These are phyloP conservation scores for Coniochaeta sp. DNA, from an alignment of 2,329 filamentous ascomycete genomes.

Conservation along the genomic window DNA sequence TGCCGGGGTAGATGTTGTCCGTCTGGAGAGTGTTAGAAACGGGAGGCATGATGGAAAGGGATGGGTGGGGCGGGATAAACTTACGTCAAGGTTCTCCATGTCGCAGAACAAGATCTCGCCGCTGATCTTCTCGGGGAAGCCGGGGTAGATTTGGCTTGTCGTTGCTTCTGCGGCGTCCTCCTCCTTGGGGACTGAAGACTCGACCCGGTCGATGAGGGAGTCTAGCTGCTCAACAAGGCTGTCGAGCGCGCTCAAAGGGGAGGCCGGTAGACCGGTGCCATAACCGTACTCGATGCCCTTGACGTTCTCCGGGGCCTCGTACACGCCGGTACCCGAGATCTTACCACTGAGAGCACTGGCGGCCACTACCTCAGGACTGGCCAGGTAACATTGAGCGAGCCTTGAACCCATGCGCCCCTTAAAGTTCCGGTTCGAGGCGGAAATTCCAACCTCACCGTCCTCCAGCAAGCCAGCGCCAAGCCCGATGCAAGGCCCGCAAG, in stretches of 20 bases:
- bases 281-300: slow-evolving; percentile 17
- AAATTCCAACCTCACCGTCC: slow-evolving; percentile 79
- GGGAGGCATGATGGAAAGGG: slow-evolving; percentile 72
- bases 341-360: slow-evolving; percentile 72
- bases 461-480: slow-evolving; percentile 71
- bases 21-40: slow-evolving; percentile 83
- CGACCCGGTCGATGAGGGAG: too few relatives aligned
- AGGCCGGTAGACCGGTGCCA: too few relatives aligned
- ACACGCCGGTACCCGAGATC: slow-evolving; percentile 72
- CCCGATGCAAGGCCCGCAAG: slow-evolving; percentile 80
- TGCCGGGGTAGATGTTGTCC: slow-evolving; percentile 77
- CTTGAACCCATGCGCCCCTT: slow-evolving; percentile 82
- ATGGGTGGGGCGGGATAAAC: slow-evolving; percentile 81
- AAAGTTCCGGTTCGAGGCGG: slow-evolving; percentile 81
- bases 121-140: slow-evolving; percentile 64
- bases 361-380: slow-evolving; percentile 84
- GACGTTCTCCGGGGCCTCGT: slow-evolving; percentile 62
- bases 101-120: background rate
- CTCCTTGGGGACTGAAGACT: slow-evolving; percentile 30
- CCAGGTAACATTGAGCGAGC: slow-evolving; percentile 77
- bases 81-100: background rate
- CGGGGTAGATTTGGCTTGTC: slow-evolving; percentile 73
- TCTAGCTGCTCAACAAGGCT: too few relatives aligned
- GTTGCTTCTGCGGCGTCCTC: slow-evolving; percentile 52
- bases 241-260: too few relatives aligned